Percentiles rank a stretch among this genome's conserved stretches.
phyloP scores from a whole-genome alignment of 305 asterid species.

The Solanum chacoense region DNA sequence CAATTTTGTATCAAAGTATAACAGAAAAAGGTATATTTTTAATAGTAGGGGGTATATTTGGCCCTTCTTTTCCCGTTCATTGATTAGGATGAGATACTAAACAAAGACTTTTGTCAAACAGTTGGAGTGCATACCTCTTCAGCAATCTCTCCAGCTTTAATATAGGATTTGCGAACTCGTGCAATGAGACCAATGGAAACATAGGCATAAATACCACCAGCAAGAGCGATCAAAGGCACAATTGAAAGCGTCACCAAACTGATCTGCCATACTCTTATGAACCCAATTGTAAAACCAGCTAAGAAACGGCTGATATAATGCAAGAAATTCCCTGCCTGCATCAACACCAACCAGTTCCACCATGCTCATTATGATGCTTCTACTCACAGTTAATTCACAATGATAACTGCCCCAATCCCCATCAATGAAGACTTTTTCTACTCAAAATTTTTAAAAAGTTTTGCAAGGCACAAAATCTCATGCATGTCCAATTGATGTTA shows the following conservation, averaged over 20 bases:
- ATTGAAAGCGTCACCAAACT: constrained; percentile 90
- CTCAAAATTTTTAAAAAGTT: not conserved
- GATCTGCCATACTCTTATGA: constrained; percentile 91
- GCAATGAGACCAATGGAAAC: constrained; percentile 83
- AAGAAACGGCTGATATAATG: constrained; percentile 81
- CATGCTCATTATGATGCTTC: not conserved
- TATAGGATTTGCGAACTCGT: constrained; percentile 77
- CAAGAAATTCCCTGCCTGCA: constrained; percentile 87
- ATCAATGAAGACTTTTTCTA: not conserved
- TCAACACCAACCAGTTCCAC: not conserved
- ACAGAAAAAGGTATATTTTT: not conserved
- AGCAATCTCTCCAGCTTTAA: constrained; percentile 96
- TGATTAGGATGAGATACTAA: not conserved
- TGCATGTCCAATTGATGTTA: not conserved
- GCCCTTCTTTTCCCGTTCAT: not conserved
- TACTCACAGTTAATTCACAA: not conserved
- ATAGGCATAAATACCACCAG: constrained; percentile 95
- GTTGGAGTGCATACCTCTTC: constrained; percentile 54
- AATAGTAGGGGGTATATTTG: not conserved
- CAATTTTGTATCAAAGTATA: not conserved
- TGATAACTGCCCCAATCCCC: not conserved
- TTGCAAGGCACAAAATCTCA: not conserved
- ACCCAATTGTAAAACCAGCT: constrained; percentile 74
- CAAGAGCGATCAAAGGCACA: constrained; percentile 90
- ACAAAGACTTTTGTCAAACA: not conserved